Base-by-base conservation (phyloP, 768 basidiomycete genomes). In the Leucocoprinus leucothites region DNA sequence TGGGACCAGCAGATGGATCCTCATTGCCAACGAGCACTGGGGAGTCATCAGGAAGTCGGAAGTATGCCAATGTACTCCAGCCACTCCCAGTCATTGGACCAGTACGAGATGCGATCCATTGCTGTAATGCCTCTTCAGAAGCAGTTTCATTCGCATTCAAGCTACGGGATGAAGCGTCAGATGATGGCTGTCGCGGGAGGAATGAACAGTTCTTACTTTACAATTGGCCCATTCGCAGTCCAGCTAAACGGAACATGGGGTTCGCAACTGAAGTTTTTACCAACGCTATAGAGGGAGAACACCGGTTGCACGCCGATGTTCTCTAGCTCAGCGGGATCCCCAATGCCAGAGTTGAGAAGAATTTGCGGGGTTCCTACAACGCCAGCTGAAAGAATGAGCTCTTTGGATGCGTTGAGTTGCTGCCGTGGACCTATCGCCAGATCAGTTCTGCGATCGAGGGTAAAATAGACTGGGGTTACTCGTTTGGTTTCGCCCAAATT, bases 351-450 rank as follows among this genome's bases (percentile, higher is more conserved):
- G 25, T 60, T 46, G 47, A 68, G 57, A 9, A 68, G 60, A 1
- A 68, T 58, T 25, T 65, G 64, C 4, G 67, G 65, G 1, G 63
- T 64, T 1, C 35, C 60, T 1, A 67, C 52, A 7, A 60, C 54
- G 11, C 67, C 67, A 6, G 59, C 56, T 14, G 63, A 72, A 16
- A 84, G 58, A 11, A 84, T 69, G 36, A 84, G 70, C 60, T 84
- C 82, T 57, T 75, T 78, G 55, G 61, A 60, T 0, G 80, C 82
- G 8, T 57, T 70, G 1, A 69, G 74, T 2, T 65, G 66, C 55
- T 3, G 49, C 3, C 36, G 49, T 6, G 36, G 49, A 7, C 36
- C 49, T 50, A 22, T 13, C 4, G 24, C 18, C n/a, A 4, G 7
- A 14, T 18, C 14, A 19, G 14, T 25, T 8, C 19, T 24, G 2